Evolutionary conservation across 495 filamentous ascomycete species (phyloP).

Genomic region (Aspergillus avenaceus): DNA sequence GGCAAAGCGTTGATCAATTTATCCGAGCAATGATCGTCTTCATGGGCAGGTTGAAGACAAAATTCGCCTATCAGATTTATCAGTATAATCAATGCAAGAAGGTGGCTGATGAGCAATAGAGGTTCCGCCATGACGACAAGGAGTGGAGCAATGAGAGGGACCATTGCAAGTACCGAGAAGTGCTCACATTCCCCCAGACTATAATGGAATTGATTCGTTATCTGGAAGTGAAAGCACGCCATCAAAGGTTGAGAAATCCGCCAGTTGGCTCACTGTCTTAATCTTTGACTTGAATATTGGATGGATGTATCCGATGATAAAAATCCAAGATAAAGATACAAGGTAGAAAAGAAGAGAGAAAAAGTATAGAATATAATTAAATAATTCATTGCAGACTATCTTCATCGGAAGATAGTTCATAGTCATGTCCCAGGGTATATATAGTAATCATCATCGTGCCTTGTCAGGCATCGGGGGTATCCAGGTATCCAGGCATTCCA

Average conservation of each 20-base stretch:
- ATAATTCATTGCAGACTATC: not conserved
- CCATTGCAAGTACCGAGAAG: not conserved
- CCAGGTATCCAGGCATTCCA: not conserved
- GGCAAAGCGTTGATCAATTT: conserved; percentile 2
- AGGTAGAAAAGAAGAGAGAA: not conserved
- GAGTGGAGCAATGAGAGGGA: conserved; percentile 1
- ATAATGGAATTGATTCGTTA: no score
- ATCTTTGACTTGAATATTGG: no score
- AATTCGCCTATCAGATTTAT: no score
- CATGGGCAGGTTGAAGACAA: no score
- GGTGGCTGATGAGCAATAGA: conserved; percentile 18
- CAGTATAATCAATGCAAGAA: not conserved
- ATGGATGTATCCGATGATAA: no score
- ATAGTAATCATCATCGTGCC: not conserved
- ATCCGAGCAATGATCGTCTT: no score
- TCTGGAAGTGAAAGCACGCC: no score
- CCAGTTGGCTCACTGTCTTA: conserved; percentile 18
- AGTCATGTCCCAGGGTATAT: not conserved
- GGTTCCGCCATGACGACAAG: conserved; percentile 16
- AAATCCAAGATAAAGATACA: not conserved
- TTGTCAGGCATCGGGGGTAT: not conserved
- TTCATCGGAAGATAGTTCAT: not conserved
- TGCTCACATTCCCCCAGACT: not conserved
- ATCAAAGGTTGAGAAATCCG: conserved; percentile 32
- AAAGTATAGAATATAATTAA: not conserved